Base-by-base conservation (phyloP, 2,329 filamentous ascomycete species). In the Aureobasidium melanogenum region DNA sequence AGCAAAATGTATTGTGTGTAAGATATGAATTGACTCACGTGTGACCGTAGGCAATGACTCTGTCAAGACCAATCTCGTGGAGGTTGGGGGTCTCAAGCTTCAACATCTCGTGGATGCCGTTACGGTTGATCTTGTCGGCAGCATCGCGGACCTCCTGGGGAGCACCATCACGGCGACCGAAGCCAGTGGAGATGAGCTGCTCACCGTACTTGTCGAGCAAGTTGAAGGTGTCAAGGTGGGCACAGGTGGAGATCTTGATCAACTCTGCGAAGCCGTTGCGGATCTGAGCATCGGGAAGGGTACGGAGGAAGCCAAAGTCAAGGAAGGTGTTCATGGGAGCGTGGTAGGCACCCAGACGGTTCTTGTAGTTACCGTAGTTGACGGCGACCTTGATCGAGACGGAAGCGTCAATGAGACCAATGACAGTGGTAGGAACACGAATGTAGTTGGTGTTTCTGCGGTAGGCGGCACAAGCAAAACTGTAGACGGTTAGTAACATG, bases 301-400 rank as follows among this genome's bases (percentile, higher is more conserved):
- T 87, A 48, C 83, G 82, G n/a, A 89, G 76, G 73, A 89, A 89
- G 17, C 79, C 82, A 70, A 89, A 89, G 71, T 89, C 87, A 48
- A 89, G 80, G 76, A 89, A 88, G 0, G 87, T 89, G 69, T 87
- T 84, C 51, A 84, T 79, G 0, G 87, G 87, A 0, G 87, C 86
- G 68, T 89, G 87, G 70, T 89, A 89, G 4, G 86, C 87, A 30
- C 86, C 86, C 0, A 89, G 80, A 14, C 86, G 80, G 74, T 89
- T 89, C 79, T 89, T 89, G 78, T 88, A 88, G 71, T 85, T 84
- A 70, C 85, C 86, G 68, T 89, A 88, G 76, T 89, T 89, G 68
- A 89, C 86, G 14, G 85, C 87, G n/a, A 89, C 87, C 70, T 89
- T 89, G 77, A 89, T 89, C 38, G 84, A 87, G 55, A 89, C 87